Conservation (phyloP, 225 moss, liverwort and hornwort genomes). For the Polytrichum formosum region DNA sequence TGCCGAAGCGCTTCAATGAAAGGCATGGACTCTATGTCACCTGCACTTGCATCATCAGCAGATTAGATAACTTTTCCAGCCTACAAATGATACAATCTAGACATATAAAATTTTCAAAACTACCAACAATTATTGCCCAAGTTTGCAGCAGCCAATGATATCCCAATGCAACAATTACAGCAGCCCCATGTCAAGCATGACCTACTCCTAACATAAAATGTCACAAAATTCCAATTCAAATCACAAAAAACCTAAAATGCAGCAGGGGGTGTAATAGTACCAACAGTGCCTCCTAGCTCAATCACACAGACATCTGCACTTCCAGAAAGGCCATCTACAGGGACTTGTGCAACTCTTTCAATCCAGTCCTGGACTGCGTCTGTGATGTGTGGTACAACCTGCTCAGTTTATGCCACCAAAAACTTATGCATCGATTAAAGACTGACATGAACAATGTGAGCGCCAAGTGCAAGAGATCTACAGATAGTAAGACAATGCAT, state of each 20-base stretch:
- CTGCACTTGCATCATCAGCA: conserved; percentile 30
- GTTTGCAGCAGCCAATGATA: too few species aligned
- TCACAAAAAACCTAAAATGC: neutral
- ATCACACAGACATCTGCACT: conserved; percentile 94
- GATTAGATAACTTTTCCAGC: neutral
- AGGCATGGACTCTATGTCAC: conserved; percentile 94
- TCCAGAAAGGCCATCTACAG: conserved; percentile 81
- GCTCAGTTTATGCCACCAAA: conserved; percentile 7
- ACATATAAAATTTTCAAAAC: too few species aligned
- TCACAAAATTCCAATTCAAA: neutral
- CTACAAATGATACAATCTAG: too few species aligned
- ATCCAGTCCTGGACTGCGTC: conserved; percentile 95
- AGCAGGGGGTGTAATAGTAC: conserved; percentile 27
- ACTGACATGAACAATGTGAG: too few species aligned
- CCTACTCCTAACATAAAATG: too few species aligned
- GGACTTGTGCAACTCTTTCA: conserved; percentile 74
- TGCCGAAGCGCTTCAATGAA: conserved; percentile 93
- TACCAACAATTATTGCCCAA: too few species aligned
- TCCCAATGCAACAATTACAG: too few species aligned
- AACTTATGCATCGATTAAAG: too few species aligned
- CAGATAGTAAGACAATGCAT: too few species aligned
- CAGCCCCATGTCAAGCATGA: too few species aligned
- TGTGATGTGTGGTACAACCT: conserved; percentile 92
- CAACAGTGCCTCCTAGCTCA: conserved; percentile 92
- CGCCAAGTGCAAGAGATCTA: too few species aligned